Evolutionary conservation across 768 basidiomycete genomes (phyloP), one percentile per base, ranked within the genome.

Genomic region (Cystofilobasidium macerans): DNA sequence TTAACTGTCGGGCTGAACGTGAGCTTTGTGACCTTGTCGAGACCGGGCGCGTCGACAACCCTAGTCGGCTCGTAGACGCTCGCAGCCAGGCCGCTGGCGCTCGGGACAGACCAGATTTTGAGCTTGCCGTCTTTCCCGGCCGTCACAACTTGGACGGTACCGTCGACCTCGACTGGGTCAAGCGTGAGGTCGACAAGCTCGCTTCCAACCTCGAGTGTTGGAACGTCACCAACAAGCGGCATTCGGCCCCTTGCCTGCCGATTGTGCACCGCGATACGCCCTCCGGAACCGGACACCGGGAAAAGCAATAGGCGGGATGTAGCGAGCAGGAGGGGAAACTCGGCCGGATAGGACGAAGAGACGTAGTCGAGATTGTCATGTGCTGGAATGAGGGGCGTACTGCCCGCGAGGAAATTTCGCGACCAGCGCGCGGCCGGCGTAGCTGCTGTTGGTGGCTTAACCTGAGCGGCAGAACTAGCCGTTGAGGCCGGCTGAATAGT

Each of bases 281-380:
- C 78, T 26, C 78, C 78, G 0, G 77, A 71, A 4, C 78, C 78
- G 18, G 75, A 71, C 40, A 78, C 72, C 16, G 77, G 78, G 69
- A 75, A 77, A 71, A 77, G 72, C n/a, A 77, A 69, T 48, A 71
- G 69, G 6, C 62, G 5, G 0, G 69, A 42, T 18, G 74, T 75
- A 20, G 71, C 69, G 61, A 74, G 74, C 53, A 78, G 72, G 24
- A 78, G 69, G 45, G 69, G 70, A 11, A 74, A 74, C 28, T 76
- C 75, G 36, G 73, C 71, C 26, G 74, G 70, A 36, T 73, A 69
- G 18, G 70, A 71, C 0, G 73, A 69, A 2, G 72, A 69, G 14
- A 78, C 61, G n/a, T 72, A 69, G 12, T 75, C 71, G 7, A 78
- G 62, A 54, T 75, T 71, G 61, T 74, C 75, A 60, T 76, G 77